Base-by-base conservation (phyloP, 371 early-diverging fungal species). In the Coemansia sp. region DNA sequence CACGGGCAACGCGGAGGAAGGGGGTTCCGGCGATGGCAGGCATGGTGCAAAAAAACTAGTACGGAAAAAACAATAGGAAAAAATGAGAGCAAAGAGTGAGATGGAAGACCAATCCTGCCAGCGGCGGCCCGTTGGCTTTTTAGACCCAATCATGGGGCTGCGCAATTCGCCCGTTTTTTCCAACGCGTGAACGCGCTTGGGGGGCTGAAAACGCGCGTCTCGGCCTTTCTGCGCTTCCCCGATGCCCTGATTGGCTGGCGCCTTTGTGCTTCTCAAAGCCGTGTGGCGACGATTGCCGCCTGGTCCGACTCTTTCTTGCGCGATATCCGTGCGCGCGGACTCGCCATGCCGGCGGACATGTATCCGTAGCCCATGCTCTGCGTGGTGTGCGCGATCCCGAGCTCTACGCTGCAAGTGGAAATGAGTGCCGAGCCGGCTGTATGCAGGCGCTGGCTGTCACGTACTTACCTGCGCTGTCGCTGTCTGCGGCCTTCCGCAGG, bases 1-100 rank as follows among this genome's bases (percentile, higher is more conserved):
- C 58, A 12, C 63, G 60, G 43, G 81, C 79, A 46, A 88, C 81
- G 7, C 63, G 75, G n/a, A 77, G 68, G 55, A 59, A 71, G 6
- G 72, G 63, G 10, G 31, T 46, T 16, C 16, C 24, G 29, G 18
- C 56, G 10, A 39, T 9, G 16, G 49, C 24, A 14, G 63, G 56
- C 63, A 62, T 62, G 33, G 46, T 54, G 46, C 7, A 16, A 18
- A 43, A 18, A n/a, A 46, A 24, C 10, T 46, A 46, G 46, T 18
- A 46, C 29, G 18, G 18, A 37, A n/a, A 50, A 39, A 51, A 24
- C 24, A 24, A 24, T 24, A 47, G 39, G 11, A 24, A 47, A 33
- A 48, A 58, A 39, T 39, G 39, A 39, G 39, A 39, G 39, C 7
- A 39, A 39, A 50, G 11, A 33, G 31, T 33, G 29, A 4, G 46